phyloP scores from a whole-genome alignment of 345 rosid species.

The Salix brachista region DNA sequence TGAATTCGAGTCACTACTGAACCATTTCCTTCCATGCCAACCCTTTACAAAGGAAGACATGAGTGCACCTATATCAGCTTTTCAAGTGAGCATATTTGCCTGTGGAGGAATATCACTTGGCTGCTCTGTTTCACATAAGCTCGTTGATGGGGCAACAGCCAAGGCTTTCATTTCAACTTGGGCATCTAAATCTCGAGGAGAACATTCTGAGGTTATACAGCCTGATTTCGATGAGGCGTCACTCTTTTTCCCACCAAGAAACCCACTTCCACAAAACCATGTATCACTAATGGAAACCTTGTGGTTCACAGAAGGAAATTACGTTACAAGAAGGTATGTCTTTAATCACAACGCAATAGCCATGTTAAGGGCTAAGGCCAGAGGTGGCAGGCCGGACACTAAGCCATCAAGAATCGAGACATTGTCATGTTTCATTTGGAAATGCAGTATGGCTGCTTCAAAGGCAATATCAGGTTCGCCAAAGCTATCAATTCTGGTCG shows the following conservation, averaged over 20 bases:
- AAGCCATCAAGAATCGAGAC: background rate
- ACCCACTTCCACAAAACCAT: background rate
- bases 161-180: background rate
- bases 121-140: background rate
- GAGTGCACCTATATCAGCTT: background rate
- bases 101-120: constrained; percentile 19
- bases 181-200: constrained; percentile 5
- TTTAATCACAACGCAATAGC: background rate
- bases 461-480: background rate
- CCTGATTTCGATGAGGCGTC: constrained; percentile 7
- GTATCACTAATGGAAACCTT: constrained; percentile 12
- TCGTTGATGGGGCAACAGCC: constrained; percentile 2
- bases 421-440: constrained; percentile 15
- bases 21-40: background rate
- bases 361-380: background rate
- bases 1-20: constrained; percentile 1
- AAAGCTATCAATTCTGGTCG: constrained; percentile 10
- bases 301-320: constrained; percentile 11
- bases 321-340: constrained; percentile 7
- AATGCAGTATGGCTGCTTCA: constrained; percentile 6
- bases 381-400: background rate
- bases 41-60: background rate
- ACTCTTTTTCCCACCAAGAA: constrained; percentile 8
- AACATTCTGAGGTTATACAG: background rate
- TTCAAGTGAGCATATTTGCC: constrained; percentile 1